Base-by-base conservation (phyloP, 2,329 filamentous ascomycete genomes). In the Monosporascus sp. region DNA sequence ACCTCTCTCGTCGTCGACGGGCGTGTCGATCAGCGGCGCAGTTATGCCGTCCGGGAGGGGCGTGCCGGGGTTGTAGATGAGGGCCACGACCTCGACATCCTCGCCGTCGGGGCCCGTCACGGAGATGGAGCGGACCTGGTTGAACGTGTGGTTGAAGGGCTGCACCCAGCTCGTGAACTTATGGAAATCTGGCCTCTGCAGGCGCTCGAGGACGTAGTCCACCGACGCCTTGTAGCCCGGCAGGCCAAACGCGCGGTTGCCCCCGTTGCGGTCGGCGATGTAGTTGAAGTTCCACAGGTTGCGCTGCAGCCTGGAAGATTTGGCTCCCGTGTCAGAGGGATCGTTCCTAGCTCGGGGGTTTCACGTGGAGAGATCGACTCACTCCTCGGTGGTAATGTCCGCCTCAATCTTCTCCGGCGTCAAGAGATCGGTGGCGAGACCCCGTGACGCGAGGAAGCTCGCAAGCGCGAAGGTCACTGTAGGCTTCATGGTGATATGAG, bases 161-260 rank as follows among this genome's bases (percentile, higher is more conserved):
- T 80, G 77, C 31, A 77, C 64, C 26, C 62, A 69, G 14, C 74
- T 78, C 58, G 78, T 69, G 45, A 78, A 68, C 48, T 76, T 62
- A 49, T 72, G 67, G 51, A 64, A 64, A 56, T 76, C 73, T 22
- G 71, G 69, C 34, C 59, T 69, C 55, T 67, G 59, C 14, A 71
- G 65, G 14, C 77, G 76, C 51, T 76, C 75, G 5, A 81, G 70
- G 53, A 85, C 69, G 61, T 79, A 85, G 59, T 85, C 79, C 19
- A 80, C 67, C 0, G 81, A 84, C 2, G 80, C 82, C 49, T 76
- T 74, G 71, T 78, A 85, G 16, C 83, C 83, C 1, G 81, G 79
- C 9, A 79, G 69, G 16, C 83, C 82, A 54, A 83, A 84, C 5
- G 82, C 82, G 49, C 82, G 75, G 66, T 83, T 84, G 17, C 81